phyloP scores from a whole-genome alignment of 345 rosid species.

The Citrus medica region DNA sequence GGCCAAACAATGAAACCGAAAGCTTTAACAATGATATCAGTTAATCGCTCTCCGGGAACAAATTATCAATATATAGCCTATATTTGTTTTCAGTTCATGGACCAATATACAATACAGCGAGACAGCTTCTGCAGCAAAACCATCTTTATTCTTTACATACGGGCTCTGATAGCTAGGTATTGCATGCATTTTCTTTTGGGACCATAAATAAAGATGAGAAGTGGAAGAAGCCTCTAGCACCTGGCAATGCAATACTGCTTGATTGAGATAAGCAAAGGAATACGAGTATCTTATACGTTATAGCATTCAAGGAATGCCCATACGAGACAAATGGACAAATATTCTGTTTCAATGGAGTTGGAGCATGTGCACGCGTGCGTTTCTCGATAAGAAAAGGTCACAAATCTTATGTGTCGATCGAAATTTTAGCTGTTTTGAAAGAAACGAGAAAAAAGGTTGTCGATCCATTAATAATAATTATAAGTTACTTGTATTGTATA shows the following conservation, averaged over 20 bases:
- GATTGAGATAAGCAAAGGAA: slow-evolving; percentile 4
- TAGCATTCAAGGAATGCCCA: neutral
- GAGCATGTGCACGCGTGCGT: slow-evolving; percentile 24
- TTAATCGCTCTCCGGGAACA: no score
- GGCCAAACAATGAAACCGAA: no score
- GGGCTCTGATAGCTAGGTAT: neutral
- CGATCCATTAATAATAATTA: neutral
- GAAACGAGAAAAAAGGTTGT: neutral
- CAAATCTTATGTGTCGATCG: neutral
- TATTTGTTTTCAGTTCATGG: no score
- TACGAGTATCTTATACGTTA: neutral
- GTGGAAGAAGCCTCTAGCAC: neutral
- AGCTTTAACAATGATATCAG: no score
- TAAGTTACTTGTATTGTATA: neutral
- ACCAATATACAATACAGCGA: no score
- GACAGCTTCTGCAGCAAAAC: slow-evolving; percentile 16
- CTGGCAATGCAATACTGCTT: neutral
- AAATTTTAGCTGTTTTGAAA: neutral
- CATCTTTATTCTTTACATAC: slow-evolving; percentile 13
- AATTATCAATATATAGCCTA: no score
- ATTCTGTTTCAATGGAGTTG: neutral
- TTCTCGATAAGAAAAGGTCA: neutral
- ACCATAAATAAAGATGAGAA: slow-evolving; percentile 9
- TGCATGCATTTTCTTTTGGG: slow-evolving; percentile 23
- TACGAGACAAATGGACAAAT: neutral